Conservation (phyloP, 2,329 filamentous ascomycete genomes). For the Capronia coronata region DNA sequence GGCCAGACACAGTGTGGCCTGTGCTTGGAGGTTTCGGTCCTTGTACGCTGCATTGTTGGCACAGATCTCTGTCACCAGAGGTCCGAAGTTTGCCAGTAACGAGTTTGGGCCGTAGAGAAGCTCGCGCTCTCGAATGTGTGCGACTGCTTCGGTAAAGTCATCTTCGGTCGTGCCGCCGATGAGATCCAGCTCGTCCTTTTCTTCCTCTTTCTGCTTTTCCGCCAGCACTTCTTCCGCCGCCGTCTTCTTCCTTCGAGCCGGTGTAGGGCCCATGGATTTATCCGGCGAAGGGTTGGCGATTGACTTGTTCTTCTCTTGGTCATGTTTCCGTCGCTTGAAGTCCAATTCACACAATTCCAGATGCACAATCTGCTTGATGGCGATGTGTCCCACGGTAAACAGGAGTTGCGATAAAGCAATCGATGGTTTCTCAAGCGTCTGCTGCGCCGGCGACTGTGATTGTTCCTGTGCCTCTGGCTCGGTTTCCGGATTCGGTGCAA, state of each 20-base stretch:
- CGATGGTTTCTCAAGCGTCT: constrained; percentile 54
- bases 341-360: constrained; percentile 95
- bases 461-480: constrained; percentile 30
- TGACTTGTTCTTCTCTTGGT: constrained; percentile 65
- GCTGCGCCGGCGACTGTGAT: too few species aligned
- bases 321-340: constrained; percentile 92
- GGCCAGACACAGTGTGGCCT: constrained; percentile 86
- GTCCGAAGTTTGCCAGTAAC: constrained; percentile 82
- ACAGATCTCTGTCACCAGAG: constrained; percentile 87
- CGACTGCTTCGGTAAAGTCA: constrained; percentile 82
- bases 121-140: constrained; percentile 76
- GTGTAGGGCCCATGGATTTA: constrained; percentile 34
- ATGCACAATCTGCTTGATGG: constrained; percentile 98
- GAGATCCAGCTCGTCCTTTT: constrained; percentile 84
- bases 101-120: constrained; percentile 76
- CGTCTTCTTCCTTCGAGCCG: constrained; percentile 45
- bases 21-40: constrained; percentile 82
- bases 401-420: constrained; percentile 80
- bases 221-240: constrained; percentile 34
- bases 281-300: constrained; percentile 28
- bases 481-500: constrained; percentile 11
- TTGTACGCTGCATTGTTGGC: constrained; percentile 88
- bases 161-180: constrained; percentile 96
- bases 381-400: constrained; percentile 92
- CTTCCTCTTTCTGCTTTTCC: constrained; percentile 51